Conservation (phyloP, 805 yeast species). For the Pichia occidentalis region DNA sequence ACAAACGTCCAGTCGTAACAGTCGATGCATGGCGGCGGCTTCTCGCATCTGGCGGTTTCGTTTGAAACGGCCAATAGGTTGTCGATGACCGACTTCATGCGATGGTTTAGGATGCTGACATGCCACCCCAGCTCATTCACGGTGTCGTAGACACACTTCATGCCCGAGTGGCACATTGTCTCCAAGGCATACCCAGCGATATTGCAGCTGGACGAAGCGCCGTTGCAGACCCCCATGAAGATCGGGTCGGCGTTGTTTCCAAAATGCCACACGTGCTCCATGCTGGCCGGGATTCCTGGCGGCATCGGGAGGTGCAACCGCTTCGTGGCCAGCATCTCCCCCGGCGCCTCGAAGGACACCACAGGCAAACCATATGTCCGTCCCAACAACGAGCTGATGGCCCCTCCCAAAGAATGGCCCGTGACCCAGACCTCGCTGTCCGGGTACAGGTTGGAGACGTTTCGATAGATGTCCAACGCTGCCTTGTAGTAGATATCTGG, state of each 20-base stretch:
- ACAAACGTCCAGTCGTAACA: slow-evolving; percentile 86
- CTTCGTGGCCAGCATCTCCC: slow-evolving; percentile 75
- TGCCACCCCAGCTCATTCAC: slow-evolving; percentile 89
- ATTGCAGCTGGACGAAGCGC: slow-evolving; percentile 83
- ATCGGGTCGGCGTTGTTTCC: slow-evolving; percentile 98
- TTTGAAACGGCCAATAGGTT: slow-evolving; percentile 68
- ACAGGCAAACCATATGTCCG: slow-evolving; percentile 87
- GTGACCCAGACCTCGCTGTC: slow-evolving; percentile 76
- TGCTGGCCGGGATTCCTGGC: slow-evolving; percentile 73
- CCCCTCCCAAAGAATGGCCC: slow-evolving; percentile 94
- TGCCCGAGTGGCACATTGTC: slow-evolving; percentile 88
- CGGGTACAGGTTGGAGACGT: slow-evolving; percentile 64
- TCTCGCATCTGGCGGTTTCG: slow-evolving; percentile 64
- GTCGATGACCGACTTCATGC: slow-evolving; percentile 87
- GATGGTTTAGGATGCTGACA: slow-evolving; percentile 78
- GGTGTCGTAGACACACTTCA: slow-evolving; percentile 80
- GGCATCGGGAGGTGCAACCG: slow-evolving; percentile 88
- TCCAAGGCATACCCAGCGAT: slow-evolving; percentile 97
- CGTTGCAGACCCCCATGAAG: slow-evolving; percentile 93
- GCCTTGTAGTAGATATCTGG: slow-evolving; percentile 82
- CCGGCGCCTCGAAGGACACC: slow-evolving; percentile 90
- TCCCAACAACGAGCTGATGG: slow-evolving; percentile 72
- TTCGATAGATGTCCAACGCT: slow-evolving; percentile 64
- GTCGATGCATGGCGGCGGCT: slow-evolving; percentile 80
- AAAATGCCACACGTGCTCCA: slow-evolving; percentile 88